phyloP scores from a whole-genome alignment of 108 stramenopile genomes.

The Nannochloropsis salina region DNA sequence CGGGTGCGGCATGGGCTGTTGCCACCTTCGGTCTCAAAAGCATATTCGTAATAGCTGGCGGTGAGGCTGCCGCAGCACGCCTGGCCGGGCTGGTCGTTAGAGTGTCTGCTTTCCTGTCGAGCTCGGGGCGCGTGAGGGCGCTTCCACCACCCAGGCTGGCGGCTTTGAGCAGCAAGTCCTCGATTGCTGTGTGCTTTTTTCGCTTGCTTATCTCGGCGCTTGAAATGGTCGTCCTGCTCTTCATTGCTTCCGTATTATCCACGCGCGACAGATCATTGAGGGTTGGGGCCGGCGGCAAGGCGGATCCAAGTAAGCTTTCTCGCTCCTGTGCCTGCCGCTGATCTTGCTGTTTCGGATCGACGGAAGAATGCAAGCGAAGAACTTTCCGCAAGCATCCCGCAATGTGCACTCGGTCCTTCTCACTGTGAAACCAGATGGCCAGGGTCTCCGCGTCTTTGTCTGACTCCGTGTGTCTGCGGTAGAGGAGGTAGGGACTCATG shows the following conservation, averaged over 20 bases:
- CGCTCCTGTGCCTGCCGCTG: neutral
- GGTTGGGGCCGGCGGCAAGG: neutral
- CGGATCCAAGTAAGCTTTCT: neutral
- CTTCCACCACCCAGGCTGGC: neutral
- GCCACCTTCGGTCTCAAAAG: neutral
- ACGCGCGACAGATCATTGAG: neutral
- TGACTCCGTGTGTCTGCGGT: neutral
- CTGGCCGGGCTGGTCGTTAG: neutral
- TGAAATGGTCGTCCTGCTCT: neutral
- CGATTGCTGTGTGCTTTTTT: neutral
- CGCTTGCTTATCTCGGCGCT: neutral
- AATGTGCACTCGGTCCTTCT: conserved; percentile 5
- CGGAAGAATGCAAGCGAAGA: neutral
- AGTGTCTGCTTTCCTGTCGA: no score
- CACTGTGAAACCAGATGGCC: conserved; percentile 17
- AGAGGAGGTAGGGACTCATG: neutral
- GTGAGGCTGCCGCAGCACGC: neutral
- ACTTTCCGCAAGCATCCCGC: neutral
- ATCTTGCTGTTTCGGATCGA: neutral
- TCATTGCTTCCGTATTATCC: neutral
- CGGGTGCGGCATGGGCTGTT: neutral
- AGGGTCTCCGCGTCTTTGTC: neutral
- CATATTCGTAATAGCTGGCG: neutral
- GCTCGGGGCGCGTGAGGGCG: neutral
- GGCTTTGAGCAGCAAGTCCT: neutral